A percentile compares a stretch with the other conserved stretches of the same genome.
phyloP scores from a whole-genome alignment of 78 protist genomes.

The Dictyostelium intermedium region DNA sequence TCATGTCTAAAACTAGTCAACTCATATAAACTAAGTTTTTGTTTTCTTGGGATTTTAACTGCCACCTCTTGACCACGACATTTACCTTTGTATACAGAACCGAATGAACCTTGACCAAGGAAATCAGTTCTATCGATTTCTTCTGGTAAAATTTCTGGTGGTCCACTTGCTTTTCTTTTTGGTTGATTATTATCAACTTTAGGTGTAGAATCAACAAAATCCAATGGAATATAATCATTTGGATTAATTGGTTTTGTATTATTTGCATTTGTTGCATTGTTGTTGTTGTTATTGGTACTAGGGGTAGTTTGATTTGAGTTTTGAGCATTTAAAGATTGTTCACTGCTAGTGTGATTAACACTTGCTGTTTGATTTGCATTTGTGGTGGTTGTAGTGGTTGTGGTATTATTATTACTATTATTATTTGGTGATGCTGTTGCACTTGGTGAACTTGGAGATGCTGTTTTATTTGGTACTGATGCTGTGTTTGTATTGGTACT shows the following conservation, averaged over 20 bases:
- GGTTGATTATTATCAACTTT: slow-evolving; percentile 37
- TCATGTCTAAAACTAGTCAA: slow-evolving; percentile 81
- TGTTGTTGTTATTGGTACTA: neutral
- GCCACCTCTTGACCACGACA: slow-evolving; percentile 87
- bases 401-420: neutral
- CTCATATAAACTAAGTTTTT: slow-evolving; percentile 57
- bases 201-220: slow-evolving; percentile 58
- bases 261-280: neutral
- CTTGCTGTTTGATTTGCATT: neutral
- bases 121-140: slow-evolving; percentile 74
- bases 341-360: neutral
- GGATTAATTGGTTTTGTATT: neutral
- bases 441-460: slow-evolving; percentile 12
- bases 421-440: neutral
- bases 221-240: slow-evolving; percentile 58
- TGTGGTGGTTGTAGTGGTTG: neutral
- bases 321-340: neutral
- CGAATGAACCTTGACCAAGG: slow-evolving; percentile 84
- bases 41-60: slow-evolving; percentile 79
- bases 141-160: slow-evolving; percentile 80
- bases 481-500: neutral
- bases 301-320: neutral
- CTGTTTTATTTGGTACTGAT: neutral
- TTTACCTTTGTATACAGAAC: slow-evolving; percentile 80
- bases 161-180: slow-evolving; percentile 79